Conservation (phyloP, 106 monocot species). For the Dioscorea dumetorum region DNA sequence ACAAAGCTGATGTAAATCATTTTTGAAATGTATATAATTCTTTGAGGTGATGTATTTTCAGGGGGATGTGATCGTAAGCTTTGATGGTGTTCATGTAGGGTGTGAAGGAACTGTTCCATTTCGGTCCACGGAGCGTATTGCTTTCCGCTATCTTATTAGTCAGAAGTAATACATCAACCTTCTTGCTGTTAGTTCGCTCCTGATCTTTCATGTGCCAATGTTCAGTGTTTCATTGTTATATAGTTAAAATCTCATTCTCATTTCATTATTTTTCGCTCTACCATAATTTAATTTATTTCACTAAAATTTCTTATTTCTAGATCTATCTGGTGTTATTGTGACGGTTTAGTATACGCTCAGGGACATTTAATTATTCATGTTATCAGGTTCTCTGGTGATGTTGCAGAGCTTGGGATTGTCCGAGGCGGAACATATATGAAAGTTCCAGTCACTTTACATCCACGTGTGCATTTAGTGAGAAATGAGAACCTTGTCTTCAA, state of each 20-base stretch:
- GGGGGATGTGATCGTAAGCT: constrained; percentile 97
- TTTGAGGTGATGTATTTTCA: constrained; percentile 25
- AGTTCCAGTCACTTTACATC: constrained; percentile 56
- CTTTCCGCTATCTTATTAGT: constrained; percentile 91
- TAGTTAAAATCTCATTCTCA: too few species aligned
- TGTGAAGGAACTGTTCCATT: constrained; percentile 97
- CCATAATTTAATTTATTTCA: too few species aligned
- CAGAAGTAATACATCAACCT: constrained; percentile 61
- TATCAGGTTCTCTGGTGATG: constrained; percentile 79
- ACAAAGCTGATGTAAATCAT: too few species aligned
- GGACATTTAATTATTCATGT: background rate
- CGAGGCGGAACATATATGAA: constrained; percentile 57
- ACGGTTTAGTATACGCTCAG: too few species aligned
- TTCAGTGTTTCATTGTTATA: too few species aligned
- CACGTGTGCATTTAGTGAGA: constrained; percentile 81
- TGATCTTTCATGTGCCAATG: too few species aligned
- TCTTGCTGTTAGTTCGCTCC: too few species aligned
- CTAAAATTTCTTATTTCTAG: too few species aligned
- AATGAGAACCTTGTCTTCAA: background rate
- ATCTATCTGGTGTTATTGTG: too few species aligned
- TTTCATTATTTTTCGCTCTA: too few species aligned
- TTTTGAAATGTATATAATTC: background rate
- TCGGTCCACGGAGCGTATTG: constrained; percentile 88
- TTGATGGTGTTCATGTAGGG: constrained; percentile 79
- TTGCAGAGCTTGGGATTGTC: constrained; percentile 76